Percentiles rank a stretch among this genome's conserved stretches.
phyloP scores from a whole-genome alignment of 768 basidiomycete genomes.

The Leucocoprinus leucothites region DNA sequence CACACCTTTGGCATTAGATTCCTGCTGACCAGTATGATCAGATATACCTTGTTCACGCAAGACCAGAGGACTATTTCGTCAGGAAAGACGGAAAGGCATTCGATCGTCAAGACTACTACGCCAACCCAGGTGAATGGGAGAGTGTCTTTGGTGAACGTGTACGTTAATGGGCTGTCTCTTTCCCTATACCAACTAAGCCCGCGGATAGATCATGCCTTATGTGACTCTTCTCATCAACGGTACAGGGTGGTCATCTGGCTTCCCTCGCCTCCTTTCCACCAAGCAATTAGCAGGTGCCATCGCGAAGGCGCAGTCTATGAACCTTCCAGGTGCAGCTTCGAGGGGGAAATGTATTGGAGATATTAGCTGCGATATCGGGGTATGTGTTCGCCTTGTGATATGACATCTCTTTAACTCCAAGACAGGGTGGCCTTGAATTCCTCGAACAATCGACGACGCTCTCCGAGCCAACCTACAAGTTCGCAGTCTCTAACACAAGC shows the following conservation, averaged over 20 bases:
- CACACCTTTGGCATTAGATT: not conserved
- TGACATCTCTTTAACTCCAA: not conserved
- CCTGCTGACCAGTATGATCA: conserved; percentile 21
- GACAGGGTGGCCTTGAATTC: conserved; percentile 83
- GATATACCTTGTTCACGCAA: conserved; percentile 77
- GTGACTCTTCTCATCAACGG: conserved; percentile 85
- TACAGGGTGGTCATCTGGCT: conserved; percentile 76
- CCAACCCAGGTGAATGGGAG: conserved; percentile 58
- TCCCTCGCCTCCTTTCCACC: conserved; percentile 77
- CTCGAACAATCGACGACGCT: conserved; percentile 75
- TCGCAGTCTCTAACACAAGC: conserved; percentile 40
- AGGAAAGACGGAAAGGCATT: conserved; percentile 56
- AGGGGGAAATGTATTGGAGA: conserved; percentile 78
- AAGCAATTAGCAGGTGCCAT: conserved; percentile 54
- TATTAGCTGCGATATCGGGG: conserved; percentile 86
- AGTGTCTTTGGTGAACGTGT: conserved; percentile 73
- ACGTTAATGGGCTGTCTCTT: conserved; percentile 4
- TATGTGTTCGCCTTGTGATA: conserved; percentile 21
- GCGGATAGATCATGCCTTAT: conserved; percentile 72
- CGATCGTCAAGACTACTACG: conserved; percentile 68
- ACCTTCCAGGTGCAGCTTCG: conserved; percentile 29
- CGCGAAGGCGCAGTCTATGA: conserved; percentile 42
- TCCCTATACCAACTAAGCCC: not conserved
- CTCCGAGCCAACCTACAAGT: conserved; percentile 66
- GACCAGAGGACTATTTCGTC: conserved; percentile 66